phyloP scores from a whole-genome alignment of 768 basidiomycete species.

The Scleroderma bovista region DNA sequence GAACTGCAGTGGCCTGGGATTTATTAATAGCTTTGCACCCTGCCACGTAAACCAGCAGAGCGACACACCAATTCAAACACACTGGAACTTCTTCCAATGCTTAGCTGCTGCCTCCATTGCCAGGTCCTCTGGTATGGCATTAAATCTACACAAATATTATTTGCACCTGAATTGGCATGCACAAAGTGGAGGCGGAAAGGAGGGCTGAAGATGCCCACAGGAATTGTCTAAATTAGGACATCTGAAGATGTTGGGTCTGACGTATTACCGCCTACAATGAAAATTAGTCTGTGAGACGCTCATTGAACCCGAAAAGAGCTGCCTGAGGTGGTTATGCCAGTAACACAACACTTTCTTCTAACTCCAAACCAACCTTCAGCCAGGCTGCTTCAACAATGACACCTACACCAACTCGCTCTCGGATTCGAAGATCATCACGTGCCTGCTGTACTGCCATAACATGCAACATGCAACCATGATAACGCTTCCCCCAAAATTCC shows the following conservation, averaged over 20 bases:
- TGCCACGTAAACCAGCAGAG: background rate
- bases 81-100: slow-evolving; percentile 54
- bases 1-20: slow-evolving; percentile 60
- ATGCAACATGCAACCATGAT: slow-evolving; percentile 13
- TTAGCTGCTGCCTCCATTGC: too few species aligned
- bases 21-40: too few species aligned
- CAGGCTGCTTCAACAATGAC: slow-evolving; percentile 15
- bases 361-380: slow-evolving; percentile 1
- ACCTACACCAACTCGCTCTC: slow-evolving; percentile 18
- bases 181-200: too few species aligned
- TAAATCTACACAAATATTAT: too few species aligned
- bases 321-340: background rate
- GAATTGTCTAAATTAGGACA: too few species aligned
- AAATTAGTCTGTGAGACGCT: too few species aligned
- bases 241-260: too few species aligned
- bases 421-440: slow-evolving; percentile 3
- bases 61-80: slow-evolving; percentile 56
- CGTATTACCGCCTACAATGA: too few species aligned
- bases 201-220: too few species aligned
- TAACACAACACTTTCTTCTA: background rate
- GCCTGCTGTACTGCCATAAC: slow-evolving; percentile 15
- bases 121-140: too few species aligned
- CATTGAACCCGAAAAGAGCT: too few species aligned
- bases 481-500: slow-evolving; percentile 4
- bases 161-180: too few species aligned